These are phyloP conservation scores for Pisolithus microcarpus DNA, from an alignment of 768 basidiomycete species.

Conservation along the genomic window DNA sequence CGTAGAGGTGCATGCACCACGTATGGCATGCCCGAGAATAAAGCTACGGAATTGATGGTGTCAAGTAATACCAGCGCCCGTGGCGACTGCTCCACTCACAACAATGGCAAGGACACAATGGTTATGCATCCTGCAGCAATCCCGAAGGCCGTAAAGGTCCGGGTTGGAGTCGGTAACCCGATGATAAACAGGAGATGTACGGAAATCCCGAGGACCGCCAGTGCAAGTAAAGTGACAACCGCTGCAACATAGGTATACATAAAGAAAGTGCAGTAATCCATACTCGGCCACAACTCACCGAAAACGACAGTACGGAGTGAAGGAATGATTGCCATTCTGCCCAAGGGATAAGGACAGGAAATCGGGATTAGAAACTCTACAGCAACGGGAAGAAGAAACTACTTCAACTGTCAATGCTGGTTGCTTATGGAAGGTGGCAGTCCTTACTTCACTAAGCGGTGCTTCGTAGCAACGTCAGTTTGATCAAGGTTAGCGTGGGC, in stretches of 20 bases:
- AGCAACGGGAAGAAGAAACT: neutral
- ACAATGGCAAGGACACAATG: constrained; percentile 15
- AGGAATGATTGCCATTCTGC: constrained; percentile 19
- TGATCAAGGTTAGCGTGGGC: too few species aligned
- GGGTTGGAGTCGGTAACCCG: too few species aligned
- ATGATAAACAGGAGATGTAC: constrained; percentile 8
- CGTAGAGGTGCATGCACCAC: constrained; percentile 13
- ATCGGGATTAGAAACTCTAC: neutral
- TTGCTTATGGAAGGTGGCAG: neutral
- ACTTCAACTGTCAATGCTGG: neutral
- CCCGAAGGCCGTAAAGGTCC: constrained; percentile 14
- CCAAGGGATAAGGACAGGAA: neutral
- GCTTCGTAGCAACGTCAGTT: too few species aligned
- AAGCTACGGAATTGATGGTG: constrained; percentile 8
- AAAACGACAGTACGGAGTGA: constrained; percentile 16
- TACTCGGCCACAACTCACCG: constrained; percentile 15
- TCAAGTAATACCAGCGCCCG: neutral
- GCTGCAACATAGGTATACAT: constrained; percentile 5
- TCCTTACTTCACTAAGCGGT: neutral
- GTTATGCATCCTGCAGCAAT: constrained; percentile 10
- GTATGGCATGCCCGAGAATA: constrained; percentile 5
- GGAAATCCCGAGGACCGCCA: constrained; percentile 18
- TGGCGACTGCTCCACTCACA: constrained; percentile 11
- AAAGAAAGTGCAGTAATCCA: neutral
- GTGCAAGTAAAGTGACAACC: constrained; percentile 8